A percentile compares a stretch with the other conserved stretches of the same genome.
Evolutionary conservation across 345 rosid species (phyloP).

Genomic region (Microthlaspi erraticum): DNA sequence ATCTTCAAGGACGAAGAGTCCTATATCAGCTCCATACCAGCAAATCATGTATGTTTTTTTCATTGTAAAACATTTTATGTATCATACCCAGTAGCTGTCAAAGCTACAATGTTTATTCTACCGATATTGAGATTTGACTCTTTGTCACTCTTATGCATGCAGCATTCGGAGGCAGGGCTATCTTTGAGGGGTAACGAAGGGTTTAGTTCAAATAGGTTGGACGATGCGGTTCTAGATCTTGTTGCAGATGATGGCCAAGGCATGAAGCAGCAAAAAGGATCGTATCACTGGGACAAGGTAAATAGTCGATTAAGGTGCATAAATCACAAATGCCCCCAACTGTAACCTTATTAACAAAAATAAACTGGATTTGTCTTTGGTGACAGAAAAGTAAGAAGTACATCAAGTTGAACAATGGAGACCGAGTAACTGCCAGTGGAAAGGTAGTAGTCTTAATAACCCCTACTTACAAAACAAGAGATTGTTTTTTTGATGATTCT

Average conservation of each 20-base stretch:
- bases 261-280: conserved; percentile 73
- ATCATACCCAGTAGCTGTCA: not conserved
- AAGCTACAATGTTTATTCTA: conserved; percentile 22
- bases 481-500: conserved; percentile 5
- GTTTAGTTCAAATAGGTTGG: conserved; percentile 87
- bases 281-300: conserved; percentile 98
- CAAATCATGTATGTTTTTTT: conserved; percentile 67
- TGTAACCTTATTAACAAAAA: not conserved
- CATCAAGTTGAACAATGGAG: conserved; percentile 93
- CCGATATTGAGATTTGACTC: conserved; percentile 31
- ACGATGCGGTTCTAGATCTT: conserved; percentile 87
- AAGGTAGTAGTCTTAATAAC: conserved; percentile 66
- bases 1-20: conserved; percentile 86
- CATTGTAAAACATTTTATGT: not conserved
- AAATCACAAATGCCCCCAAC: not conserved
- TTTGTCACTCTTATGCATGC: conserved; percentile 37
- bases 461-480: not conserved
- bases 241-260: conserved; percentile 91
- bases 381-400: conserved; percentile 94
- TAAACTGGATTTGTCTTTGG: conserved; percentile 30
- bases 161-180: conserved; percentile 91
- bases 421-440: conserved; percentile 96
- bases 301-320: conserved; percentile 8
- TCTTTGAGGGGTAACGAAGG: conserved; percentile 76
- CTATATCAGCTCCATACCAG: conserved; percentile 84